A percentile compares a stretch with the other conserved stretches of the same genome.
Conservation (phyloP, 2,329 filamentous ascomycete species). For the Incumbomyces delicatus region DNA sequence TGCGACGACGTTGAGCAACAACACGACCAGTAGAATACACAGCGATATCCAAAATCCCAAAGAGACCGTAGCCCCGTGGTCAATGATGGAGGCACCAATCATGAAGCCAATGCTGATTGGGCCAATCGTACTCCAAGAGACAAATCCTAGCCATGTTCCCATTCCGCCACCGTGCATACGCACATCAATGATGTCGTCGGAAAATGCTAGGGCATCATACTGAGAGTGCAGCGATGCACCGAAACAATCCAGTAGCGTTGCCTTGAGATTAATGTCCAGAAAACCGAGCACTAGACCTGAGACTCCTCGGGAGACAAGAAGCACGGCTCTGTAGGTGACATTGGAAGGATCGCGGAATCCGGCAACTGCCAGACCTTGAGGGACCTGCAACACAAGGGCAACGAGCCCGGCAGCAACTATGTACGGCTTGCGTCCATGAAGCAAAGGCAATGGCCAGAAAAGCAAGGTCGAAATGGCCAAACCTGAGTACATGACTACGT, state of each 20-base stretch:
- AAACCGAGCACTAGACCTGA: conserved; percentile 64
- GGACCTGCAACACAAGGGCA: conserved; percentile 64
- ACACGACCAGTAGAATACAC: conserved; percentile 53
- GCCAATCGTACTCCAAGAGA: conserved; percentile 68
- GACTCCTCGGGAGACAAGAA: conserved; percentile 54
- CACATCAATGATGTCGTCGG: conserved; percentile 57
- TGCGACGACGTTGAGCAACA: conserved; percentile 60
- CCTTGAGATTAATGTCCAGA: conserved; percentile 66
- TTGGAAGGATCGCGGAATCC: conserved; percentile 47
- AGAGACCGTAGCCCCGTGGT: conserved; percentile 48
- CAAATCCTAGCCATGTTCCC: conserved; percentile 68
- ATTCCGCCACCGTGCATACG: conserved; percentile 67
- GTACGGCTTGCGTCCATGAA: conserved; percentile 70
- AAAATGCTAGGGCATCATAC: conserved; percentile 47
- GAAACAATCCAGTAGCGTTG: conserved; percentile 63
- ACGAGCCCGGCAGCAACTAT: conserved; percentile 58
- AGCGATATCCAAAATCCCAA: conserved; percentile 72
- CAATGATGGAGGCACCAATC: conserved; percentile 60
- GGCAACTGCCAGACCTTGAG: conserved; percentile 60
- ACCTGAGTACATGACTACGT: conserved; percentile 62
- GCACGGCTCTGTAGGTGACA: conserved; percentile 46
- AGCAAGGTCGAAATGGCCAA: conserved; percentile 61
- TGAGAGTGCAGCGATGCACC: conserved; percentile 64
- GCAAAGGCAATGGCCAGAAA: conserved; percentile 59
- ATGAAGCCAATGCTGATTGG: conserved; percentile 64